These are phyloP conservation scores for Penicillium canescens DNA, from an alignment of 495 filamentous ascomycete genomes.

Conservation along the genomic window DNA sequence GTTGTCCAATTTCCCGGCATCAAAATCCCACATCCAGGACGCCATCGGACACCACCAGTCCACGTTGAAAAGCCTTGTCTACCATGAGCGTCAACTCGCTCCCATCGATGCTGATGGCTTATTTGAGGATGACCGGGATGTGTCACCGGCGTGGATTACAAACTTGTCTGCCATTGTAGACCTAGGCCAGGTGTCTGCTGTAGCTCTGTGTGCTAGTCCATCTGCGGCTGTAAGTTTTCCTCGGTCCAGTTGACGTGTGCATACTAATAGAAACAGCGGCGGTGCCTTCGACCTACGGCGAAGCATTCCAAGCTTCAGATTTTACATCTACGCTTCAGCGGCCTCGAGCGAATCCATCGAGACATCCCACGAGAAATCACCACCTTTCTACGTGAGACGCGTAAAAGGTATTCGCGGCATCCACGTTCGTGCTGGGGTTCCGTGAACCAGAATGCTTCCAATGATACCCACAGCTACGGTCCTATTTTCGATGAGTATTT, in stretches of 20 bases:
- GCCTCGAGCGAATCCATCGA: background rate
- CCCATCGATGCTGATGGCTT: conserved; percentile 4
- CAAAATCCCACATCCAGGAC: background rate
- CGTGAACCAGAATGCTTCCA: background rate
- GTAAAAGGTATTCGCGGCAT: background rate
- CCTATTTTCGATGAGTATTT: background rate
- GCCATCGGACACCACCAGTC: background rate
- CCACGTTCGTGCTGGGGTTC: background rate
- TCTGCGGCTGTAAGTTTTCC: background rate
- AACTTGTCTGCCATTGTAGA: background rate
- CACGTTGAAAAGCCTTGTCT: conserved; percentile 8
- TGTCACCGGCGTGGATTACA: background rate
- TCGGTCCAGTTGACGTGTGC: background rate
- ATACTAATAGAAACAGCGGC: background rate
- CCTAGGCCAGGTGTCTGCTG: background rate
- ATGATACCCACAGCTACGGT: background rate
- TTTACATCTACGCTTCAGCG: background rate
- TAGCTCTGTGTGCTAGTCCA: conserved; percentile 4
- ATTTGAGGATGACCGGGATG: conserved; percentile 6
- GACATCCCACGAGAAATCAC: background rate
- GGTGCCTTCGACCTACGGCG: background rate
- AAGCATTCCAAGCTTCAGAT: background rate
- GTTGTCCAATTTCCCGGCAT: conserved; percentile 3
- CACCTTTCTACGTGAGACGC: background rate
- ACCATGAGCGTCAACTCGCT: conserved; percentile 7